Conservation (phyloP, 78 protist genomes). For the Dictyostelium firmibasis region DNA sequence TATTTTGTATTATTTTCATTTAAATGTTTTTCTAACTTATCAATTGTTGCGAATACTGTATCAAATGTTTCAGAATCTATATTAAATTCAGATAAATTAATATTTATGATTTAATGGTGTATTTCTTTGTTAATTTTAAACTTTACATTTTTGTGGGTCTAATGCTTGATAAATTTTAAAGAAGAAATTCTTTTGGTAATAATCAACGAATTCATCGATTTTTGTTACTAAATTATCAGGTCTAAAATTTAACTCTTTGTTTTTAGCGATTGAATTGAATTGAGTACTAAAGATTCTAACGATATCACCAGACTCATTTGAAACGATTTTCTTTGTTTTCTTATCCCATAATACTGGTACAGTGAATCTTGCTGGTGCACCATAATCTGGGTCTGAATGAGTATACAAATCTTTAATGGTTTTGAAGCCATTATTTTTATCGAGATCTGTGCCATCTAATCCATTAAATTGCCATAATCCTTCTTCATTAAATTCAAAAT, state of each 20-base stretch:
- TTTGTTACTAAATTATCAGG: constrained; percentile 52
- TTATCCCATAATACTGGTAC: constrained; percentile 76
- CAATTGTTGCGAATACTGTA: constrained; percentile 81
- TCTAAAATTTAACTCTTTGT: constrained; percentile 75
- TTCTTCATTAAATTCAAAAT: background rate
- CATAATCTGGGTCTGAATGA: background rate
- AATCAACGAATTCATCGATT: constrained; percentile 83
- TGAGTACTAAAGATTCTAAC: constrained; percentile 84
- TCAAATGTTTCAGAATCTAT: constrained; percentile 80
- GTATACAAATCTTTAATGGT: constrained; percentile 5
- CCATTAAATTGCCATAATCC: constrained; percentile 23
- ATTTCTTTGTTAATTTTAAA: no score
- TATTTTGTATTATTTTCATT: constrained; percentile 51
- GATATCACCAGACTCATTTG: constrained; percentile 91
- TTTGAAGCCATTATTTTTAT: background rate
- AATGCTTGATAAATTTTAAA: background rate
- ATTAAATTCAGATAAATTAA: no score
- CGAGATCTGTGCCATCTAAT: background rate
- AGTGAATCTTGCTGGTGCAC: background rate
- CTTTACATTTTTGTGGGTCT: background rate
- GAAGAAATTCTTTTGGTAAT: background rate
- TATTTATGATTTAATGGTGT: no score
- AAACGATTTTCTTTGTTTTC: constrained; percentile 78
- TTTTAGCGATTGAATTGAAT: constrained; percentile 79
- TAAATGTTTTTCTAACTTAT: constrained; percentile 58